These are phyloP conservation scores for Hansenula sp. DNA, from an alignment of 1,139 yeast species.

Conservation along the genomic window DNA sequence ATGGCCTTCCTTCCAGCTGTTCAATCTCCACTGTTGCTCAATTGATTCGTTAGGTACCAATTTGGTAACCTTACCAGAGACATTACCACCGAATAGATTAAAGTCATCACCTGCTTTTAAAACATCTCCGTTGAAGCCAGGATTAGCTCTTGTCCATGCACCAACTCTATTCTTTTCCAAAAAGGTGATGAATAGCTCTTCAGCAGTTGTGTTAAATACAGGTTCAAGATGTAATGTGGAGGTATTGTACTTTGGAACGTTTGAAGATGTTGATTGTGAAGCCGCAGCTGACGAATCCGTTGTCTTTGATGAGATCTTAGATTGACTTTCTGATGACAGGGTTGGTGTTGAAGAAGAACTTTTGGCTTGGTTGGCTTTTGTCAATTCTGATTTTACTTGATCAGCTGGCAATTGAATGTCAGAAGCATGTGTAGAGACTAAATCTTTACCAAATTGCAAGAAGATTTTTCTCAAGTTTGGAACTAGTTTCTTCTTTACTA, in stretches of 20 bases:
- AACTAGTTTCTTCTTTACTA: slow-evolving; percentile 56
- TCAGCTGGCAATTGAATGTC: slow-evolving; percentile 81
- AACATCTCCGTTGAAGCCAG: slow-evolving; percentile 51
- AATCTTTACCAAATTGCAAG: slow-evolving; percentile 67
- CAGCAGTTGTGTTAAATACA: slow-evolving; percentile 81
- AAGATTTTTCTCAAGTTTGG: slow-evolving; percentile 66
- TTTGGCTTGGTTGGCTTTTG: slow-evolving; percentile 57
- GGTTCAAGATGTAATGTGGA: slow-evolving; percentile 77
- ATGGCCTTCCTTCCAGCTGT: slow-evolving; percentile 84
- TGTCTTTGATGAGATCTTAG: slow-evolving; percentile 11
- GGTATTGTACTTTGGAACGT: slow-evolving; percentile 67
- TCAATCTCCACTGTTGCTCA: slow-evolving; percentile 79
- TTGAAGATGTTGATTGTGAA: slow-evolving; percentile 23
- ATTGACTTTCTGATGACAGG: slow-evolving; percentile 3
- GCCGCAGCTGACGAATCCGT: slow-evolving; percentile 8
- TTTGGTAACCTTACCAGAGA: slow-evolving; percentile 63
- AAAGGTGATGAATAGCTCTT: slow-evolving; percentile 74
- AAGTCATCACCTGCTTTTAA: slow-evolving; percentile 55
- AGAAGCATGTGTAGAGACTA: slow-evolving; percentile 70
- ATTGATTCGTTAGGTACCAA: slow-evolving; percentile 57
- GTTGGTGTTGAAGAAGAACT: slow-evolving; percentile 19
- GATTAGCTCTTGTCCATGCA: slow-evolving; percentile 83
- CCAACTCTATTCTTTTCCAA: slow-evolving; percentile 72
- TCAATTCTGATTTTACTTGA: slow-evolving; percentile 62
- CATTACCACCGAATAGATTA: slow-evolving; percentile 84